phyloP scores from a whole-genome alignment of 129 eudicot species.

The Flaveria linearis region DNA sequence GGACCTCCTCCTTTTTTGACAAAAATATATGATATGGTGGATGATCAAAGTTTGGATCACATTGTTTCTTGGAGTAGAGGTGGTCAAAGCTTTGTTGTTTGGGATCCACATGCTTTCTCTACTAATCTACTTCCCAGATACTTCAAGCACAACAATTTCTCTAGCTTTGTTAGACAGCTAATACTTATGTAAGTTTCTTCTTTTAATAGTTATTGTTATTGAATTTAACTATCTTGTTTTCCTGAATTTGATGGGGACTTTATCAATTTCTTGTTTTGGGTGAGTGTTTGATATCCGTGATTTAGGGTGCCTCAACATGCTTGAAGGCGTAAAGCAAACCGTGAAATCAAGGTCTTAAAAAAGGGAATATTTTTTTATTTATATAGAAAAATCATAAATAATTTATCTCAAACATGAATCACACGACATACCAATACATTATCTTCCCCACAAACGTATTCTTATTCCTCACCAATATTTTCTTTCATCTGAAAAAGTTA shows the following conservation, averaged over 20 bases:
- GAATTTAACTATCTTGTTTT: constrained; percentile 6
- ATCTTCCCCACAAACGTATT: too few species aligned
- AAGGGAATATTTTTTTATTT: too few species aligned
- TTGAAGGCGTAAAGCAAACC: too few species aligned
- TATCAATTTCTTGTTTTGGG: neutral
- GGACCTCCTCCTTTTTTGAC: constrained; percentile 84
- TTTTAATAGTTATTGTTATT: neutral
- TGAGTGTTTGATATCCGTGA: neutral
- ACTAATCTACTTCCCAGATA: constrained; percentile 67
- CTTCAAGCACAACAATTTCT: constrained; percentile 90
- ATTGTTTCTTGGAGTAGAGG: constrained; percentile 76
- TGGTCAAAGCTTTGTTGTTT: constrained; percentile 75
- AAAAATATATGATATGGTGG: constrained; percentile 81
- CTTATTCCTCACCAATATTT: too few species aligned
- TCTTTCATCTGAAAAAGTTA: too few species aligned
- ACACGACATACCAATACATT: too few species aligned
- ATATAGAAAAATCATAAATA: too few species aligned
- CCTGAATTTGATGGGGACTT: constrained; percentile 15
- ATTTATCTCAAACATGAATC: too few species aligned
- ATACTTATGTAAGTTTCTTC: constrained; percentile 73
- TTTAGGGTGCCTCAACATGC: too few species aligned
- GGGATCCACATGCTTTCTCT: constrained; percentile 85
- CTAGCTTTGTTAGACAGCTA: constrained; percentile 92
- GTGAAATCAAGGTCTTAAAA: too few species aligned
- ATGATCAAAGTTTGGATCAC: constrained; percentile 53